Evolutionary conservation across 805 yeast genomes (phyloP).

Genomic region (Ogataea glucozyma): DNA sequence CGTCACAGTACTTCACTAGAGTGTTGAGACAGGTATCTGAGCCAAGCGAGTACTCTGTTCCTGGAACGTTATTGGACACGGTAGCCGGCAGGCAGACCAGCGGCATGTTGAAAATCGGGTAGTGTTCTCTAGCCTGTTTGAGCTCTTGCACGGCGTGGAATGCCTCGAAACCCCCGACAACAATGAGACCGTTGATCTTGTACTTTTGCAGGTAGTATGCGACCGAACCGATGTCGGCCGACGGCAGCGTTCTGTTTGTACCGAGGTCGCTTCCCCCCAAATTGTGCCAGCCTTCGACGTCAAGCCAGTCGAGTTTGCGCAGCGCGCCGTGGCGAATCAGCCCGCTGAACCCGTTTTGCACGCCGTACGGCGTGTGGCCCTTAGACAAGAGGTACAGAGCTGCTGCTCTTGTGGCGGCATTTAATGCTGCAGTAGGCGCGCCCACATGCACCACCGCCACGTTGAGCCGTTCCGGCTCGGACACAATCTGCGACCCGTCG

Average conservation of each 20-base stretch:
- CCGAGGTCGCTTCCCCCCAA: slow-evolving; percentile 97
- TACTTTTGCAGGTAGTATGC: slow-evolving; percentile 92
- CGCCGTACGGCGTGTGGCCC: slow-evolving; percentile 90
- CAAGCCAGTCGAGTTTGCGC: slow-evolving; percentile 73
- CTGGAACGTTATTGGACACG: slow-evolving; percentile 97
- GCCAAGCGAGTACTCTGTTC: slow-evolving; percentile 94
- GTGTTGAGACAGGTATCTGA: slow-evolving; percentile 94
- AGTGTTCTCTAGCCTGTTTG: slow-evolving; percentile 69
- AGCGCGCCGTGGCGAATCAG: slow-evolving; percentile 87
- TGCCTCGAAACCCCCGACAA: slow-evolving; percentile 98
- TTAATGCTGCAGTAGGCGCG: slow-evolving; percentile 97
- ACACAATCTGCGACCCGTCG: slow-evolving; percentile 60
- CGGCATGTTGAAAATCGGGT: slow-evolving; percentile 93
- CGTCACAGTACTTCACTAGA: slow-evolving; percentile 90
- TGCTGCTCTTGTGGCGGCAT: slow-evolving; percentile 88
- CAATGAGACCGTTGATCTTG: slow-evolving; percentile 81
- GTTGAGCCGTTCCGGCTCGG: slow-evolving; percentile 61
- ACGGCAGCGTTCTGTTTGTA: slow-evolving; percentile 86
- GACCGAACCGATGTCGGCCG: slow-evolving; percentile 82
- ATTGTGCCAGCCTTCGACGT: slow-evolving; percentile 85
- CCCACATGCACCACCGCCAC: slow-evolving; percentile 91
- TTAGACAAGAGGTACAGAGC: slow-evolving; percentile 83
- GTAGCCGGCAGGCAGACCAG: slow-evolving; percentile 94
- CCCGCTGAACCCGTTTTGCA: slow-evolving; percentile 92
- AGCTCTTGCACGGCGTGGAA: slow-evolving; percentile 80